A percentile compares a stretch with the other conserved stretches of the same genome.
Conservation (phyloP, 768 basidiomycete genomes). For the Grammothele lineata region DNA sequence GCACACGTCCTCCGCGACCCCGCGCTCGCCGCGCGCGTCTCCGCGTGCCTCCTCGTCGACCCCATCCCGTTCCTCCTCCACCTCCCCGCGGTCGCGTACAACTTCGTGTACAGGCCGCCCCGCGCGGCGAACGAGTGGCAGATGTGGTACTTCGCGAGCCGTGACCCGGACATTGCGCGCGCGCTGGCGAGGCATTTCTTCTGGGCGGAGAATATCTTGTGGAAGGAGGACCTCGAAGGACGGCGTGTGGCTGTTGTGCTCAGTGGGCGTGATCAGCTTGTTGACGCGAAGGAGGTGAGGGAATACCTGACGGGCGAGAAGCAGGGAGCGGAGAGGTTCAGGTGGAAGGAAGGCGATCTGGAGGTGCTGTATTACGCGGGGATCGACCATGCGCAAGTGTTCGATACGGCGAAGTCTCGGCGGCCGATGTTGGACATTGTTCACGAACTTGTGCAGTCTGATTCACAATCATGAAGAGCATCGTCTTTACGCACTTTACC, state of each 20-base stretch:
- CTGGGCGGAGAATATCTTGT: conserved; percentile 59
- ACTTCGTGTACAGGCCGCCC: conserved; percentile 60
- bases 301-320: conserved; percentile 36
- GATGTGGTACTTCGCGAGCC: conserved; percentile 64
- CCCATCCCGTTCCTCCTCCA: conserved; percentile 65
- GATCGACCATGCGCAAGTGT: conserved; percentile 40
- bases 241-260: conserved; percentile 32
- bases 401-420: conserved; percentile 22
- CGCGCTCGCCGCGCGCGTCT: conserved; percentile 30
- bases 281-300: conserved; percentile 35
- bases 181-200: conserved; percentile 60
- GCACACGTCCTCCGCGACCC: conserved; percentile 48
- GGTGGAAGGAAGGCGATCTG: conserved; percentile 29
- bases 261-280: conserved; percentile 39
- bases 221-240: conserved; percentile 49
- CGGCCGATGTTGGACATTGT: too few species aligned
- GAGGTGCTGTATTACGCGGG: conserved; percentile 37
- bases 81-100: conserved; percentile 56
- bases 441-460: too few species aligned
- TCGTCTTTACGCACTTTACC: too few species aligned
- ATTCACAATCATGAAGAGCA: too few species aligned
- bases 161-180: conserved; percentile 58
- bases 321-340: background rate
- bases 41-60: conserved; percentile 50
- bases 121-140: conserved; percentile 55